Evolutionary conservation across 257 asterid genomes (phyloP).

Genomic region (Salvia splendens): DNA sequence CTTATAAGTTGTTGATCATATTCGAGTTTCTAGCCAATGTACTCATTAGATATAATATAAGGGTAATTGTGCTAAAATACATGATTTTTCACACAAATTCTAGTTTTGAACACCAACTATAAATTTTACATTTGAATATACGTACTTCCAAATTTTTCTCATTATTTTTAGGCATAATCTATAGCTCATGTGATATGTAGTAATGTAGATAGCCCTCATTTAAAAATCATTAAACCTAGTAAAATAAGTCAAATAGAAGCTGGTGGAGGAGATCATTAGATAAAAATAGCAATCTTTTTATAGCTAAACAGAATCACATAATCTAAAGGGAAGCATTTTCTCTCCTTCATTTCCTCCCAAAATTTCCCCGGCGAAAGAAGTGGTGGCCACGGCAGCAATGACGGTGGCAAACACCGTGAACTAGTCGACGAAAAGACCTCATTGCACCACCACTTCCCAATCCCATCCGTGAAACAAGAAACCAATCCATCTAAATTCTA

Average conservation of each 20-base stretch:
- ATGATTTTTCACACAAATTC: too few species aligned
- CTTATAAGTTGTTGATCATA: too few species aligned
- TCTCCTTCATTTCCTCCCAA: conserved; percentile 8
- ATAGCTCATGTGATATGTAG: too few species aligned
- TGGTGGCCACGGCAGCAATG: conserved; percentile 41
- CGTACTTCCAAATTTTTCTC: too few species aligned
- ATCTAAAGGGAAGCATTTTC: neutral
- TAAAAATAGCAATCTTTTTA: conserved; percentile 35
- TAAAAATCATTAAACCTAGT: neutral
- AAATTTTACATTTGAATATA: too few species aligned
- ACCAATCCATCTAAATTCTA: neutral
- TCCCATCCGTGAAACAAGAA: neutral
- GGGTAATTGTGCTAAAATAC: too few species aligned
- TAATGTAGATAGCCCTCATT: too few species aligned
- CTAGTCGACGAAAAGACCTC: conserved; percentile 22
- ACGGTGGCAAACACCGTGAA: conserved; percentile 23
- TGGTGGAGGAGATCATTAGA: conserved; percentile 24
- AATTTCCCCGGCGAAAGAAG: conserved; percentile 11
- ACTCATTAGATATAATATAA: too few species aligned
- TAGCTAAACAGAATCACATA: neutral
- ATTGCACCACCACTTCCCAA: conserved; percentile 41
- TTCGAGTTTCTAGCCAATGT: too few species aligned
- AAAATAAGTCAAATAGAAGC: neutral
- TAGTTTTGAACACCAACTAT: too few species aligned
- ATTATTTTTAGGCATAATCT: too few species aligned